Evolutionary conservation across 495 filamentous ascomycete genomes (phyloP).

Genomic region (Neurospora terricola): DNA sequence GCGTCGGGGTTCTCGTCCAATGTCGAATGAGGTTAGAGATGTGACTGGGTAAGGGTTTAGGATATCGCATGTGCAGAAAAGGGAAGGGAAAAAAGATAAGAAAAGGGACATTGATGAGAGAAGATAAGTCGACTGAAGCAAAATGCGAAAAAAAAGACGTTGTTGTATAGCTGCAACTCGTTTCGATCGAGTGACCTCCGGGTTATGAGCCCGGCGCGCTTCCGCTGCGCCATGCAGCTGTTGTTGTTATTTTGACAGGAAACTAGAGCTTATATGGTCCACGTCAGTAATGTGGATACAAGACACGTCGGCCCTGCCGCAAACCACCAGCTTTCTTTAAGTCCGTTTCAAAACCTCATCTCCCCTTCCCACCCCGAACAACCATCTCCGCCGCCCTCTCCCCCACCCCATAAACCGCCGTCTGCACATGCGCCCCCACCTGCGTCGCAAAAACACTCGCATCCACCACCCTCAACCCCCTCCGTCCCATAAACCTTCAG

Average conservation of each 20-base stretch:
- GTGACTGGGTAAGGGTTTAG: background rate
- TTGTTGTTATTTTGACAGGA: too few species aligned
- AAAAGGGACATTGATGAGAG: background rate
- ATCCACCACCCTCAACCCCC: conserved; percentile 27
- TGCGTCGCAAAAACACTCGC: conserved; percentile 22
- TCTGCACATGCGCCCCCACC: conserved; percentile 24
- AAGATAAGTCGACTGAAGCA: background rate
- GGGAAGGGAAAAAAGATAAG: background rate
- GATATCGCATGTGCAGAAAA: background rate
- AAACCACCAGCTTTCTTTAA: background rate
- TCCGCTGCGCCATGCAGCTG: conserved; percentile 10
- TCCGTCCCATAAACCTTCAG: conserved; percentile 35
- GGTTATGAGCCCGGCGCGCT: conserved; percentile 11
- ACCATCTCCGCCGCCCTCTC: conserved; percentile 37
- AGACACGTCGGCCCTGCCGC: background rate
- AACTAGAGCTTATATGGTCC: background rate
- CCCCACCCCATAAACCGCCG: conserved; percentile 28
- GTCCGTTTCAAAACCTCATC: background rate
- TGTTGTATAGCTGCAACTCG: background rate
- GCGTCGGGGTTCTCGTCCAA: background rate
- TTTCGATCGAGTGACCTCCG: conserved; percentile 10
- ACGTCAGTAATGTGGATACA: background rate
- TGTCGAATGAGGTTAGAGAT: background rate
- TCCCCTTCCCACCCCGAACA: conserved; percentile 2
- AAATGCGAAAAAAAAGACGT: conserved; percentile 4